Evolutionary conservation across 805 yeast genomes (phyloP).

Genomic region (Cyberlindnera sargentensis): DNA sequence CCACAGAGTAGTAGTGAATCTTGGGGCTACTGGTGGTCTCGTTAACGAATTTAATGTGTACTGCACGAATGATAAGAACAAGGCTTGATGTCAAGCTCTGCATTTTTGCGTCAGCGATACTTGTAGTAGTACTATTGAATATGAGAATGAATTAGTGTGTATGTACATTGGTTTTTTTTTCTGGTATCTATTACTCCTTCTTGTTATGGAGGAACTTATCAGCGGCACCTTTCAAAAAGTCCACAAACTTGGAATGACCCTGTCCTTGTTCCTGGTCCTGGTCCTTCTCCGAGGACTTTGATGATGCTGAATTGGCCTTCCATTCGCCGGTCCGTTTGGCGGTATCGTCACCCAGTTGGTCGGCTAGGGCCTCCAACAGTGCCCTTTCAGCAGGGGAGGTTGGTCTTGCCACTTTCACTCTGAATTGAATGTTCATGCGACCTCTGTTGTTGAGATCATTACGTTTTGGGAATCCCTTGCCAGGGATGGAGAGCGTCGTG

Average conservation of each 20-base stretch:
- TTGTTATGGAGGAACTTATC: slow-evolving; percentile 10
- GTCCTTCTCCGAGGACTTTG: not conserved
- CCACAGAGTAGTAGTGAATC: not conserved
- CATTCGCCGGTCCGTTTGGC: slow-evolving; percentile 54
- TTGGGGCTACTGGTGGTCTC: not conserved
- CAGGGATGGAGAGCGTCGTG: slow-evolving; percentile 66
- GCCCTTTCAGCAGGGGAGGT: slow-evolving; percentile 80
- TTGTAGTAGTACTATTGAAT: too few relatives aligned
- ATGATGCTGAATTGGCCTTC: slow-evolving; percentile 3
- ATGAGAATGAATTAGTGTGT: too few relatives aligned
- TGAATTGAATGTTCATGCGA: slow-evolving; percentile 66
- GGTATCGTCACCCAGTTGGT: slow-evolving; percentile 69
- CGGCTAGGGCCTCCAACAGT: slow-evolving; percentile 89
- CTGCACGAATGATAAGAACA: too few relatives aligned
- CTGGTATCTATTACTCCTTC: slow-evolving; percentile 6
- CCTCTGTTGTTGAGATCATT: slow-evolving; percentile 57
- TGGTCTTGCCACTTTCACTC: slow-evolving; percentile 68
- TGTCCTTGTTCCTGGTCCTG: slow-evolving; percentile 1
- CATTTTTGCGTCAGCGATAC: too few relatives aligned
- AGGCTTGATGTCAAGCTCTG: too few relatives aligned
- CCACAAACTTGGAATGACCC: slow-evolving; percentile 12
- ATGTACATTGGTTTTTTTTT: not conserved
- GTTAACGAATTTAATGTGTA: not conserved
- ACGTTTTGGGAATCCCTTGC: slow-evolving; percentile 76
- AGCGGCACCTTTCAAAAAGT: slow-evolving; percentile 14